phyloP scores from a whole-genome alignment of 2,329 filamentous ascomycete species.

The Grosmannia serpens region DNA sequence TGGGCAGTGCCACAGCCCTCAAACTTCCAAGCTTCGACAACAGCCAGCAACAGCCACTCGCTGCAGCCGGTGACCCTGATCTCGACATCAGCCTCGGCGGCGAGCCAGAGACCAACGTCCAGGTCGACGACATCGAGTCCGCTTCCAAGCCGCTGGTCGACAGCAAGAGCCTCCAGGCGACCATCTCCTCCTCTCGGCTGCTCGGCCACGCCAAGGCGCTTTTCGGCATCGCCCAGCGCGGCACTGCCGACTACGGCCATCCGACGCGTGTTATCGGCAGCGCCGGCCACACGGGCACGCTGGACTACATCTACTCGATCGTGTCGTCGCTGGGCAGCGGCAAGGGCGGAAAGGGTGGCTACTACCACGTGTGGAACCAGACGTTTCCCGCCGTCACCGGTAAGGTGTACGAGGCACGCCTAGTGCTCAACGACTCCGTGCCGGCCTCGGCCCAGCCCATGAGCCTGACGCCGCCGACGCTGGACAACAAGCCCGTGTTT shows the following conservation, averaged over 20 bases:
- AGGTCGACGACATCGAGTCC: background rate
- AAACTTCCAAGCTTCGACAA: slow-evolving; percentile 2
- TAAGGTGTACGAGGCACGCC: slow-evolving; percentile 44
- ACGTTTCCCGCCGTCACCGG: slow-evolving; percentile 51
- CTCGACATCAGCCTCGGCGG: background rate
- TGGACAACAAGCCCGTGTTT: slow-evolving; percentile 44
- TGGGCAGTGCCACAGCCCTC: slow-evolving; percentile 6
- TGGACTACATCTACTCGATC: slow-evolving; percentile 49
- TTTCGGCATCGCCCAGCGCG: slow-evolving; percentile 49
- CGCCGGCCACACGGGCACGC: slow-evolving; percentile 49
- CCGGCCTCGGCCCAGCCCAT: slow-evolving; percentile 42
- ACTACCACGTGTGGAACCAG: slow-evolving; percentile 54
- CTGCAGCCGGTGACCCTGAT: background rate
- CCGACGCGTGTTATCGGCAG: slow-evolving; percentile 63
- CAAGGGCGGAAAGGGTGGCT: slow-evolving; percentile 19
- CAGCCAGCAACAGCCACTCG: slow-evolving; percentile 3
- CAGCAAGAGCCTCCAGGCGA: slow-evolving; percentile 42
- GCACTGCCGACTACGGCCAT: slow-evolving; percentile 49
- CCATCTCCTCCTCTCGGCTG: slow-evolving; percentile 45
- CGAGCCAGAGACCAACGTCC: background rate
- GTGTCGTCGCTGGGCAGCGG: slow-evolving; percentile 38
- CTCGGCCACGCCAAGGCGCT: slow-evolving; percentile 48
- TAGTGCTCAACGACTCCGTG: slow-evolving; percentile 42
- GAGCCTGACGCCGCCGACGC: slow-evolving; percentile 56
- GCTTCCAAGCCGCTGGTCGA: slow-evolving; percentile 20